Percentiles rank a stretch among this genome's conserved stretches.
Evolutionary conservation across 2,329 filamentous ascomycete species (phyloP).

Genomic region (Alternaria conjuncta): DNA sequence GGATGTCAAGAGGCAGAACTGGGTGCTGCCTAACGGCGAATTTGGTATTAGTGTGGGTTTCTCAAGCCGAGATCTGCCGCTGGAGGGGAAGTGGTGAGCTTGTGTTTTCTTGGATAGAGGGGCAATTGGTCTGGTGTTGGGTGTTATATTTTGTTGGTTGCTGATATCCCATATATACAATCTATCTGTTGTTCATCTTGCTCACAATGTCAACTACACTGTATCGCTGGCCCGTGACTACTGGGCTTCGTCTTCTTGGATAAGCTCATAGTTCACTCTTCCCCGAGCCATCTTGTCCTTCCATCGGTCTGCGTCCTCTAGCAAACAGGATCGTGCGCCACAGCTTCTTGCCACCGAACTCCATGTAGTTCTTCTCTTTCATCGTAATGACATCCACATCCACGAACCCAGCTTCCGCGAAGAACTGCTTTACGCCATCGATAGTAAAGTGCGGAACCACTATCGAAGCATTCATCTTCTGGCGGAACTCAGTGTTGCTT

Average conservation of each 20-base stretch:
- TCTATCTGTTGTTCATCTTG: neutral
- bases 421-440: slow-evolving; percentile 65
- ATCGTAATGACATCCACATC: slow-evolving; percentile 66
- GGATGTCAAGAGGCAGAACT: slow-evolving; percentile 50
- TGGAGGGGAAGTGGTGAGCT: slow-evolving; percentile 40
- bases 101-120: neutral
- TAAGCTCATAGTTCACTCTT: slow-evolving; percentile 34
- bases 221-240: neutral
- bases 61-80: slow-evolving; percentile 41
- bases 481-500: slow-evolving; percentile 9
- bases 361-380: slow-evolving; percentile 58
- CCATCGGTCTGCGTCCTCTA: slow-evolving; percentile 54
- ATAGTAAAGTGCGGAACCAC: slow-evolving; percentile 71
- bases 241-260: neutral
- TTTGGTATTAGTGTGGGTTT: slow-evolving; percentile 43
- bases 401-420: slow-evolving; percentile 65
- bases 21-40: slow-evolving; percentile 47
- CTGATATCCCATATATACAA: neutral
- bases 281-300: slow-evolving; percentile 7
- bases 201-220: neutral
- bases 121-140: neutral
- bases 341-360: slow-evolving; percentile 45
- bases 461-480: slow-evolving; percentile 60
- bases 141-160: neutral
- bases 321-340: slow-evolving; percentile 60